Percentiles rank a stretch among this genome's conserved stretches.
Conservation (phyloP, 306 rosid species). For the Ceratonia siliqua region DNA sequence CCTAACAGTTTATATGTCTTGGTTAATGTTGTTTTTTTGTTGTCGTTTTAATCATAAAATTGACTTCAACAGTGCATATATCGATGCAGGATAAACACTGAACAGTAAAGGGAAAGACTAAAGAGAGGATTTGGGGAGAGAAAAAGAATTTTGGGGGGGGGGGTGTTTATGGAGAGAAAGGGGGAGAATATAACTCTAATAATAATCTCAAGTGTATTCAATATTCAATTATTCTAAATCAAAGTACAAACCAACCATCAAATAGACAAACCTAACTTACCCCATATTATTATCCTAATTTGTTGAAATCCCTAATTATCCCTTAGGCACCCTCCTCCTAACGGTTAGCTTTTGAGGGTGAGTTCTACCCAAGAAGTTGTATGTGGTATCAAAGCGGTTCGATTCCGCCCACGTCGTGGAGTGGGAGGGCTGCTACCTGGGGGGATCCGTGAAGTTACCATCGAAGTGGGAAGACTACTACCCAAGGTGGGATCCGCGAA, state of each 20-base stretch:
- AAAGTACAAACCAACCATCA: not conserved
- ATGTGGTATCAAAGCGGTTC: too few relatives aligned
- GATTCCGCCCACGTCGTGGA: too few relatives aligned
- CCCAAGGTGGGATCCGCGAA: too few relatives aligned
- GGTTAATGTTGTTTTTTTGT: not conserved
- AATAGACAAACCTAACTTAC: not conserved
- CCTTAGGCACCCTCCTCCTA: too few relatives aligned
- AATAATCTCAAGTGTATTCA: not conserved
- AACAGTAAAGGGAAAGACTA: not conserved
- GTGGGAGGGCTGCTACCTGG: too few relatives aligned
- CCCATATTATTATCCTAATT: not conserved
- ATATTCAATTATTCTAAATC: not conserved
- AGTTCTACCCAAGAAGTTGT: too few relatives aligned
- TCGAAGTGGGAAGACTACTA: too few relatives aligned
- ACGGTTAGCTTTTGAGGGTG: too few relatives aligned
- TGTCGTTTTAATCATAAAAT: not conserved
- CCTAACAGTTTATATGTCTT: not conserved
- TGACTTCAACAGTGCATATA: not conserved
- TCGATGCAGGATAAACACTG: not conserved
- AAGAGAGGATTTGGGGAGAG: not conserved
- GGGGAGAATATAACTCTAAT: not conserved
- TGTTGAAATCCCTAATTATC: not conserved
- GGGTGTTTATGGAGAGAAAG: too few relatives aligned
- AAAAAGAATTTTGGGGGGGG: not conserved
- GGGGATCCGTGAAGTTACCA: too few relatives aligned